Evolutionary conservation across 495 filamentous ascomycete species (phyloP).

Genomic region (Penicillium dipodomyicola): DNA sequence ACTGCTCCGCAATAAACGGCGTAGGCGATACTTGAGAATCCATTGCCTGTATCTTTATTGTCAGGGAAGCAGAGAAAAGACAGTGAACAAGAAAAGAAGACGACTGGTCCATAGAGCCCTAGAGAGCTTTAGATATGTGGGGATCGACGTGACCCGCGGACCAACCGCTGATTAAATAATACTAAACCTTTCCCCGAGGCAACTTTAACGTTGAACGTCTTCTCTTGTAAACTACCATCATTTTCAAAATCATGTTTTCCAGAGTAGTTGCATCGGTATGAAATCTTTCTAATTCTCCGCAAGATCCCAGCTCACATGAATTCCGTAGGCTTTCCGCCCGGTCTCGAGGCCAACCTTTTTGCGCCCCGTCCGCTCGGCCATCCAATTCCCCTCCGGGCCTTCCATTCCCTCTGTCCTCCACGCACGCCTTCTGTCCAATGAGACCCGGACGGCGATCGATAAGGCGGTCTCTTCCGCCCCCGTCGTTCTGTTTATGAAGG

Average conservation of each 20-base stretch:
- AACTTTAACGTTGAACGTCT: background rate
- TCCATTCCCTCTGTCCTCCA: constrained; percentile 30
- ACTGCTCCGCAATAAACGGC: background rate
- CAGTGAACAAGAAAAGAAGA: background rate
- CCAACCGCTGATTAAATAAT: constrained; percentile 14
- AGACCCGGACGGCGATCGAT: constrained; percentile 77
- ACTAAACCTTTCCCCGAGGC: constrained; percentile 13
- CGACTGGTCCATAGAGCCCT: background rate
- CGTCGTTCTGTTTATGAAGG: constrained; percentile 98
- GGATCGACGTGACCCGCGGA: constrained; percentile 3
- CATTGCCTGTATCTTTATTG: background rate
- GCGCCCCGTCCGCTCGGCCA: constrained; percentile 29
- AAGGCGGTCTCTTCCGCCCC: constrained; percentile 80
- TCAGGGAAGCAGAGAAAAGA: too few species aligned
- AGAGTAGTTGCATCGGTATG: constrained; percentile 33
- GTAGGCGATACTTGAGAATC: background rate
- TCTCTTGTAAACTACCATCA: constrained; percentile 3
- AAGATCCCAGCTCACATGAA: constrained; percentile 4
- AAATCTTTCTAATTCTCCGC: background rate
- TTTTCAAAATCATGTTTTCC: constrained; percentile 36
- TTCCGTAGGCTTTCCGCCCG: constrained; percentile 37
- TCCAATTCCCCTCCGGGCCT: constrained; percentile 24
- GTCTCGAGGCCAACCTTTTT: constrained; percentile 32
- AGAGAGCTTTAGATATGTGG: constrained; percentile 10
- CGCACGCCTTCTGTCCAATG: constrained; percentile 69